phyloP scores from a whole-genome alignment of 148 eudicot genomes.

The Simmondsia chinensis region DNA sequence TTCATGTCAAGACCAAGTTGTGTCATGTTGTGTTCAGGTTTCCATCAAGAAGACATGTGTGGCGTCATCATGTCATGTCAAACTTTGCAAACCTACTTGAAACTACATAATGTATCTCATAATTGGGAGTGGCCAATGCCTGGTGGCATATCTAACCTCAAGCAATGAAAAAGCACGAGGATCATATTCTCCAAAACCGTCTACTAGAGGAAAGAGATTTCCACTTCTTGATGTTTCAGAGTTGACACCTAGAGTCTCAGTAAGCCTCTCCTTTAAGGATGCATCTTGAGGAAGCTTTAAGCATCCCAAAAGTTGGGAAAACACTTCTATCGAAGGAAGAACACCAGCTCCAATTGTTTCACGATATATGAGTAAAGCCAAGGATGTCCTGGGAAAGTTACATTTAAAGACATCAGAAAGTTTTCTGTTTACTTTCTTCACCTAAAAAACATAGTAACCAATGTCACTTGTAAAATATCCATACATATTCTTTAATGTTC shows the following conservation, averaged over 20 bases:
- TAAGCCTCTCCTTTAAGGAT: slow-evolving; percentile 46
- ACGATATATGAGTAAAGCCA: slow-evolving; percentile 73
- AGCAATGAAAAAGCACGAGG: slow-evolving; percentile 84
- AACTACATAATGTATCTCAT: no score
- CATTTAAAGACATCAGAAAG: not conserved
- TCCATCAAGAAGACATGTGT: no score
- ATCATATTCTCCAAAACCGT: slow-evolving; percentile 97
- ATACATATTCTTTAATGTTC: no score
- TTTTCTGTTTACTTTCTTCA: not conserved
- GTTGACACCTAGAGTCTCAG: slow-evolving; percentile 56
- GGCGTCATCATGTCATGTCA: no score
- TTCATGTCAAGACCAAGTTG: no score
- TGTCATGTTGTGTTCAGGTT: no score
- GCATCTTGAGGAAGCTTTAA: slow-evolving; percentile 69
- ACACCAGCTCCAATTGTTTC: slow-evolving; percentile 70
- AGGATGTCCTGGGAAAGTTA: slow-evolving; percentile 56
- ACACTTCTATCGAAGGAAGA: slow-evolving; percentile 48
- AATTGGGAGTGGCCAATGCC: no score
- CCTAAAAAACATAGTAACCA: not conserved
- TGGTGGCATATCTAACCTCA: slow-evolving; percentile 52
- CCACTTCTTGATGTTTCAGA: slow-evolving; percentile 38
- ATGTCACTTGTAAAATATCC: no score
- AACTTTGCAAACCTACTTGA: no score
- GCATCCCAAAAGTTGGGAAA: slow-evolving; percentile 81
- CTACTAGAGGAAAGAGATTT: slow-evolving; percentile 56